Evolutionary conservation across 805 yeast species (phyloP).

Genomic region (Ogataea methylovora): DNA sequence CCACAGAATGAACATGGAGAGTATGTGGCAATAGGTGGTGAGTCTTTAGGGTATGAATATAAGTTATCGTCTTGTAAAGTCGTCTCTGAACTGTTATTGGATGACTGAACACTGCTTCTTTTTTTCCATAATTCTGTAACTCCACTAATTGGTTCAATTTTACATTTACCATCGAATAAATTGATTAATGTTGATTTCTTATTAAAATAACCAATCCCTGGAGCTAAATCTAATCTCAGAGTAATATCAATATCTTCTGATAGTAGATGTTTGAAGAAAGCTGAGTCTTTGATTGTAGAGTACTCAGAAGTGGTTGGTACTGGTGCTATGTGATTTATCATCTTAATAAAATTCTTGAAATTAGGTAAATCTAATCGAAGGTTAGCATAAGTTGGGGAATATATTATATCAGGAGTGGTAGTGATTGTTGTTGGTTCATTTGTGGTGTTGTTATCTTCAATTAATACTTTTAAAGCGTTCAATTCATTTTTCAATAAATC

Average conservation of each 20-base stretch:
- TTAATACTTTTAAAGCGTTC: conserved; percentile 50
- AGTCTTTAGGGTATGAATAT: conserved; percentile 35
- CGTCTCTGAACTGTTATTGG: conserved; percentile 8
- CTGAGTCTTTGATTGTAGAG: conserved; percentile 35
- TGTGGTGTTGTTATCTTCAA: conserved; percentile 15
- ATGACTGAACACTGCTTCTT: conserved; percentile 9
- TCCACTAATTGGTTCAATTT: conserved; percentile 82
- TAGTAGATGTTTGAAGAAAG: conserved; percentile 57
- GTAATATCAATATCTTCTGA: conserved; percentile 77
- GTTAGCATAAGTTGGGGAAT: conserved; percentile 24
- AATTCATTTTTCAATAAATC: conserved; percentile 62
- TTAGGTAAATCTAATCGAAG: conserved; percentile 36
- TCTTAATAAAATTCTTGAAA: conserved; percentile 37
- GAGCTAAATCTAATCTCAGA: conserved; percentile 53
- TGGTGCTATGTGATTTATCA: conserved; percentile 18
- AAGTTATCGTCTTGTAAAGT: conserved; percentile 25
- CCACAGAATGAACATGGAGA: conserved; percentile 82
- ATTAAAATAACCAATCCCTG: conserved; percentile 55
- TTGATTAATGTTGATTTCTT: conserved; percentile 51
- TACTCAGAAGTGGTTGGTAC: conserved; percentile 6
- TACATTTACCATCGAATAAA: conserved; percentile 72
- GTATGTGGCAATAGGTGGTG: conserved; percentile 67
- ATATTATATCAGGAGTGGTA: conserved; percentile 8
- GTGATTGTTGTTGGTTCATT: background rate
- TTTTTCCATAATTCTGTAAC: conserved; percentile 64